Percentiles rank a stretch among this genome's conserved stretches.
Conservation (phyloP, 768 basidiomycete species). For the Xerocomus potaroensis region DNA sequence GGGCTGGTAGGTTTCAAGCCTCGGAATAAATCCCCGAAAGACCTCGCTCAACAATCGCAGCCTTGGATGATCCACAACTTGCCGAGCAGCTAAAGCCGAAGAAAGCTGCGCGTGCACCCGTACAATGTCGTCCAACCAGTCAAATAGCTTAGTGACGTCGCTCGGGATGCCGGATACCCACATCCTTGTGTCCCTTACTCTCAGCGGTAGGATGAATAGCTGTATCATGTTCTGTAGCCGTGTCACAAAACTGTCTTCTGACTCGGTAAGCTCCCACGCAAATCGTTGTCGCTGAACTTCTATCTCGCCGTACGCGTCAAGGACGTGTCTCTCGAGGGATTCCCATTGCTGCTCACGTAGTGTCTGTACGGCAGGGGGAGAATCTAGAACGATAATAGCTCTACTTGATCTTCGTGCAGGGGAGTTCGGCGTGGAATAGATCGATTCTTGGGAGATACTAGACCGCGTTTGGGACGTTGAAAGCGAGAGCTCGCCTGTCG, state of each 20-base stretch:
- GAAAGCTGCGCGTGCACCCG: constrained; percentile 68
- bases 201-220: constrained; percentile 76
- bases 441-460: constrained; percentile 22
- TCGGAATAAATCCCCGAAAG: constrained; percentile 57
- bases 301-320: constrained; percentile 37
- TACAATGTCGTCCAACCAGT: constrained; percentile 86
- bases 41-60: constrained; percentile 54
- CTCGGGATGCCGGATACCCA: constrained; percentile 83
- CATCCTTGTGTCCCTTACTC: constrained; percentile 57
- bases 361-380: constrained; percentile 3
- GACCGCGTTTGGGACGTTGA: constrained; percentile 11
- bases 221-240: constrained; percentile 61
- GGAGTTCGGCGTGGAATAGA: constrained; percentile 21
- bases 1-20: constrained; percentile 80
- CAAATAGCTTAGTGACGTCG: constrained; percentile 68
- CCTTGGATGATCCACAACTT: constrained; percentile 39
- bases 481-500: constrained; percentile 8
- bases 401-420: constrained; percentile 9
- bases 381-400: constrained; percentile 4
- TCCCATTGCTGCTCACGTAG: constrained; percentile 23
- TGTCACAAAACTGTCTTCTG: constrained; percentile 66
- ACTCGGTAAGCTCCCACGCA: constrained; percentile 62
- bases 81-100: constrained; percentile 40
- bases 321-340: constrained; percentile 16
- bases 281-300: constrained; percentile 64